Evolutionary conservation across 2,329 filamentous ascomycete genomes (phyloP).

Genomic region (Podosphaera aphanis): DNA sequence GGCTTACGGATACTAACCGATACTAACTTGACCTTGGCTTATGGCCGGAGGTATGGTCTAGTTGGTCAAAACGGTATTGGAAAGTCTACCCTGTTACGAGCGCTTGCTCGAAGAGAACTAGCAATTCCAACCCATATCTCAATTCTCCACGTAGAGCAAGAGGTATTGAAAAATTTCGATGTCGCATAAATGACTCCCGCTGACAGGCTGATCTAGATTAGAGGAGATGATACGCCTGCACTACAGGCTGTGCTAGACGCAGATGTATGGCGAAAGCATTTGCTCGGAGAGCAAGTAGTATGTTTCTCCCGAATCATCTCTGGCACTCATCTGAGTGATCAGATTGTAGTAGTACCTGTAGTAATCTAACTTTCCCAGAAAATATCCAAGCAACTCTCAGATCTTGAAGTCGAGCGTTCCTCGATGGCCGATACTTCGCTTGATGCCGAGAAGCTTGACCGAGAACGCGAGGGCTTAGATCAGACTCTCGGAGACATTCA

Average conservation of each 20-base stretch:
- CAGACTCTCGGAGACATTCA: conserved; percentile 80
- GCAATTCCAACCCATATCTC: conserved; percentile 92
- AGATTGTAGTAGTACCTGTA: neutral
- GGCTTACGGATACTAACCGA: conserved; percentile 76
- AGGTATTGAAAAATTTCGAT: conserved; percentile 28
- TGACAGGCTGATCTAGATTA: conserved; percentile 34
- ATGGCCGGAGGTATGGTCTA: conserved; percentile 83
- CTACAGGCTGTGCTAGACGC: conserved; percentile 89
- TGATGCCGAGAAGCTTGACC: conserved; percentile 66
- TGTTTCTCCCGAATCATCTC: conserved; percentile 14
- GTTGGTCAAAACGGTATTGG: conserved; percentile 99
- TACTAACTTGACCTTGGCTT: conserved; percentile 71
- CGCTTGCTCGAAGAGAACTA: conserved; percentile 77
- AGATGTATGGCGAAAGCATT: conserved; percentile 93
- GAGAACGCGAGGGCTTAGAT: conserved; percentile 73
- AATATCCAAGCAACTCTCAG: conserved; percentile 51
- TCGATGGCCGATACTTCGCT: conserved; percentile 76
- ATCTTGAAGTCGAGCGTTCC: conserved; percentile 54
- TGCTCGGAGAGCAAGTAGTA: conserved; percentile 70
- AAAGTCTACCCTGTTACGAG: conserved; percentile 83
- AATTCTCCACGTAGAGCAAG: conserved; percentile 96
- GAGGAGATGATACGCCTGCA: conserved; percentile 82
- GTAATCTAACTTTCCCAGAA: conserved; percentile 22
- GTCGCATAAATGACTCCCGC: neutral
- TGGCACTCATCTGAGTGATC: neutral